Evolutionary conservation across 164 flowering plant species (phyloP).

Genomic region (Taxillus chinensis): DNA sequence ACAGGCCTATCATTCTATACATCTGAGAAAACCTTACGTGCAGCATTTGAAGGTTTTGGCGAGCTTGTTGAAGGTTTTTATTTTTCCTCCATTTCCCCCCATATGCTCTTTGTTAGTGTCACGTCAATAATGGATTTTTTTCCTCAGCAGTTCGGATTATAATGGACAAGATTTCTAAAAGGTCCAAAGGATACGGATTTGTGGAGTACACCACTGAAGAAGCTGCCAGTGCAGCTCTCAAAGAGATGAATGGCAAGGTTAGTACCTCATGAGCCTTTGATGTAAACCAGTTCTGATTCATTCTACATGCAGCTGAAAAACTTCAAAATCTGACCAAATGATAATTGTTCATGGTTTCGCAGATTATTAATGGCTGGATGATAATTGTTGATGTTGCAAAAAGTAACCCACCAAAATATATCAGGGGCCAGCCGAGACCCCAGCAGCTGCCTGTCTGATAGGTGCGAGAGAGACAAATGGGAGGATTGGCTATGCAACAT

Average conservation of each 20-base stretch:
- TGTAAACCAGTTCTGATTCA: not conserved
- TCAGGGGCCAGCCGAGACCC: conserved; percentile 30
- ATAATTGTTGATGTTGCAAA: conserved; percentile 91
- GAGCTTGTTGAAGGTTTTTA: conserved; percentile 80
- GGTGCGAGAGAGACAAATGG: too few species aligned
- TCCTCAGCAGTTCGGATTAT: conserved; percentile 59
- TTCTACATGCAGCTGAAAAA: not conserved
- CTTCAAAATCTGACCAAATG: too few species aligned
- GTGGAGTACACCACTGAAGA: conserved; percentile 82
- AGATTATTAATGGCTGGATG: conserved; percentile 98
- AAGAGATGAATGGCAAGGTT: conserved; percentile 95
- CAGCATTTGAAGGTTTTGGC: conserved; percentile 89
- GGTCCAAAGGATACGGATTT: conserved; percentile 94
- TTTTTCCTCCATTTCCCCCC: not conserved
- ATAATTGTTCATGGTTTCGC: conserved; percentile 9
- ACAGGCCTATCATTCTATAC: conserved; percentile 91
- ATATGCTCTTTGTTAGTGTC: too few species aligned
- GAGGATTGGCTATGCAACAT: too few species aligned
- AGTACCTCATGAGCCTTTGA: not conserved
- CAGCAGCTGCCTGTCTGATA: too few species aligned
- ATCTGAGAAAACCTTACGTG: conserved; percentile 88
- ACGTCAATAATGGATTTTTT: not conserved
- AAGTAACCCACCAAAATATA: conserved; percentile 46
- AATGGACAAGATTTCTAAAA: conserved; percentile 94
- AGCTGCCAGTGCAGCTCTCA: conserved; percentile 82